phyloP scores from a whole-genome alignment of 106 monocot genomes.

The Dendrobium officinale region DNA sequence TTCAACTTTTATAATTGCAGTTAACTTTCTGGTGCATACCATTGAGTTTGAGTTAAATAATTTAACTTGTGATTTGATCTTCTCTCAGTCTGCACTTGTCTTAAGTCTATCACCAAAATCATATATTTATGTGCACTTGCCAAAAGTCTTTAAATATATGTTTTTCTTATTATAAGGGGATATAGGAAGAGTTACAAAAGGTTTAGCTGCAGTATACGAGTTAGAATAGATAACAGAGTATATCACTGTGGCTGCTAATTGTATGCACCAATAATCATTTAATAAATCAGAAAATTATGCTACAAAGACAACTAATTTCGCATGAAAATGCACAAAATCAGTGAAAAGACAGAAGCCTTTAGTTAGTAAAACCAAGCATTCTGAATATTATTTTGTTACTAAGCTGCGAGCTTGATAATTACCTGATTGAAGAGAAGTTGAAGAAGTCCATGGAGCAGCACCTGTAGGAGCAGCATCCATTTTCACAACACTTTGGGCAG shows the following conservation, averaged over 20 bases:
- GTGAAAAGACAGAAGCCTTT: neutral
- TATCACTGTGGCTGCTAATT: neutral
- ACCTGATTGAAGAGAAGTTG: conserved; percentile 55
- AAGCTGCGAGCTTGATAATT: neutral
- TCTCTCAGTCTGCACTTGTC: neutral
- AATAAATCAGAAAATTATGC: neutral
- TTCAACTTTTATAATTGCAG: neutral
- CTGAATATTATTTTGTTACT: neutral
- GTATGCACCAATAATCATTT: neutral
- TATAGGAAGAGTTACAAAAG: neutral
- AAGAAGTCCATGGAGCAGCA: conserved; percentile 29
- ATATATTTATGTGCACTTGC: neutral
- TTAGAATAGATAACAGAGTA: neutral
- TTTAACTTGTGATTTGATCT: neutral
- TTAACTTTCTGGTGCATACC: neutral
- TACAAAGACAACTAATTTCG: neutral
- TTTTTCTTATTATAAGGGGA: neutral
- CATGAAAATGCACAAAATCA: neutral
- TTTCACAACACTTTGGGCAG: conserved; percentile 47
- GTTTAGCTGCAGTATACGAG: neutral
- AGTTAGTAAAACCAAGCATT: neutral
- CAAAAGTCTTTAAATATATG: neutral
- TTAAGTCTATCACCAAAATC: neutral
- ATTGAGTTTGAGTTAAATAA: neutral
- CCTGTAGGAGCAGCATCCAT: conserved; percentile 38